These are phyloP conservation scores for Lactarius vividus DNA, from an alignment of 768 basidiomycete genomes.

Conservation along the genomic window DNA sequence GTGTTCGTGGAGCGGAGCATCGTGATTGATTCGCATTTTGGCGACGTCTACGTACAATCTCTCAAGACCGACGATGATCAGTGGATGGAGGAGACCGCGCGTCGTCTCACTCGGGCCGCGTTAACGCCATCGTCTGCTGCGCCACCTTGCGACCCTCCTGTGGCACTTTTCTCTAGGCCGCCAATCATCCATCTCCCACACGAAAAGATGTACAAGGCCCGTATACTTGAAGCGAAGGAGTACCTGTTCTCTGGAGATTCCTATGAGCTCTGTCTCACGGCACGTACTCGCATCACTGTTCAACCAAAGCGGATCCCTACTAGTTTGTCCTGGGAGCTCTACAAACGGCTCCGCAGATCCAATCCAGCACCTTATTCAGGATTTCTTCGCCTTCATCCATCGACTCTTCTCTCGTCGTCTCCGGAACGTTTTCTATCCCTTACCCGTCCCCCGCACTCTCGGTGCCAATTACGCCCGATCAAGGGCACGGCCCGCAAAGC, in stretches of 20 bases:
- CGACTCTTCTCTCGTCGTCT: conserved; percentile 79
- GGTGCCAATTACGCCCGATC: conserved; percentile 87
- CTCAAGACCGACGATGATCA: conserved; percentile 51
- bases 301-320: conserved; percentile 28
- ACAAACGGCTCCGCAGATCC: conserved; percentile 61
- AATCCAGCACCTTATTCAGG: conserved; percentile 92
- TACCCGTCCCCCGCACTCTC: conserved; percentile 57
- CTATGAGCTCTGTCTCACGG: conserved; percentile 91
- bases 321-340: conserved; percentile 68
- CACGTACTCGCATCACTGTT: conserved; percentile 57
- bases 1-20: conserved; percentile 78
- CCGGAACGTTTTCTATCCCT: conserved; percentile 90
- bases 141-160: conserved; percentile 1
- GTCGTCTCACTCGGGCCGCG: conserved; percentile 33
- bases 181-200: conserved; percentile 52
- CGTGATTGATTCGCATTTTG: conserved; percentile 55
- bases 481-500: conserved; percentile 86
- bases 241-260: conserved; percentile 80
- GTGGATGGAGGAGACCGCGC: conserved; percentile 55
- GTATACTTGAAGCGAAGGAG: conserved; percentile 69
- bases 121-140: conserved; percentile 16
- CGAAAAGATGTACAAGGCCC: conserved; percentile 57
- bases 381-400: conserved; percentile 73
- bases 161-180: conserved; percentile 12
- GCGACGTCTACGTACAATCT: conserved; percentile 61